Conservation (phyloP, 1,284 basidiomycete species). For the Cutaneotrichosporon cavernicola region DNA sequence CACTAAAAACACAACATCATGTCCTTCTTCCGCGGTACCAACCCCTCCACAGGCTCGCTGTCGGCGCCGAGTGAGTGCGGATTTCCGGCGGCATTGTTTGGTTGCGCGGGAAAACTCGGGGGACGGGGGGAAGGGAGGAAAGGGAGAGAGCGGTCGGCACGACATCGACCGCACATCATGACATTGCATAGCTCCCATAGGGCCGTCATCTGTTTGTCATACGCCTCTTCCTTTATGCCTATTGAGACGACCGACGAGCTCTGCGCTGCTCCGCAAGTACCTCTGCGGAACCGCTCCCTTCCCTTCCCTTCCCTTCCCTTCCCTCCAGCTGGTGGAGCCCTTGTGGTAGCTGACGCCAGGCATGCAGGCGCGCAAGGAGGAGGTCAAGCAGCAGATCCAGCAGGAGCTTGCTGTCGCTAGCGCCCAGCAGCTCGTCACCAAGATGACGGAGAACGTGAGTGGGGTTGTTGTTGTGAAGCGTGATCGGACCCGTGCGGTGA, state of each 20-base stretch:
- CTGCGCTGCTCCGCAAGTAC: neutral
- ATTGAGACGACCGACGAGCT: neutral
- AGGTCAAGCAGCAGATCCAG: constrained; percentile 52
- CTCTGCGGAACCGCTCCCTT: neutral
- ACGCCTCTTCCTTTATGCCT: no score
- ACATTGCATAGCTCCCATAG: no score
- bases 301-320: neutral
- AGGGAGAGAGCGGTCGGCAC: neutral
- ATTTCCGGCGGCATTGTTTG: neutral
- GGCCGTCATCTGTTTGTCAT: no score
- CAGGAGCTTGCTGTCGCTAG: constrained; percentile 53
- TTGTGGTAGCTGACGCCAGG: constrained; percentile 30
- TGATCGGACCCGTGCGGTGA: neutral
- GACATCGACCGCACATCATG: neutral
- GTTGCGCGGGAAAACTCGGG: neutral
- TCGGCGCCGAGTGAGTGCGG: constrained; percentile 8
- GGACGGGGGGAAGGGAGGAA: neutral
- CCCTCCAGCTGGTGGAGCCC: neutral
- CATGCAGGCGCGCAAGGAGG: constrained; percentile 50
- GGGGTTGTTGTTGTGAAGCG: neutral
- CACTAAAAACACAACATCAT: constrained; percentile 7
- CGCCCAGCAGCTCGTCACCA: constrained; percentile 53
- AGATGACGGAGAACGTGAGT: constrained; percentile 55
- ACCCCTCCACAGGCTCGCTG: neutral
- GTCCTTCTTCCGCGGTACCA: constrained; percentile 16